Percentiles rank a stretch among this genome's conserved stretches.
Conservation (phyloP, 495 filamentous ascomycete species). For the Penicillium flavigenum region DNA sequence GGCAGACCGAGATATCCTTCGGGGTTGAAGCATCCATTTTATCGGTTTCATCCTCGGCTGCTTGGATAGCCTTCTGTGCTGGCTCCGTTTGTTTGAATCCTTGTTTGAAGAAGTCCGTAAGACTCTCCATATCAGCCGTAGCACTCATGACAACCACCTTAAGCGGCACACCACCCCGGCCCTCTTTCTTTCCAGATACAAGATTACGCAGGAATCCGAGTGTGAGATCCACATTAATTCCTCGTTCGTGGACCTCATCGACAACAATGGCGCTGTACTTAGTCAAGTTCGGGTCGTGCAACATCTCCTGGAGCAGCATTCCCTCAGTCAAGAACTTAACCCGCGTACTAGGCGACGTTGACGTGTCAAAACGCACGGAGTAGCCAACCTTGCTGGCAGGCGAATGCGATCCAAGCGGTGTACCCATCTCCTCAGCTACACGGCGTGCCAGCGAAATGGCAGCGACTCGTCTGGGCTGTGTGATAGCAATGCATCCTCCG, state of each 20-base stretch:
- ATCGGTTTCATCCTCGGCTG: conserved; percentile 7
- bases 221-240: conserved; percentile 90
- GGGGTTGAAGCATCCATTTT: conserved; percentile 6
- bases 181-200: conserved; percentile 53
- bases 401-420: conserved; percentile 64
- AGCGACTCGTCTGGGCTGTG: conserved; percentile 89
- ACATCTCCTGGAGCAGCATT: conserved; percentile 92
- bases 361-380: conserved; percentile 89
- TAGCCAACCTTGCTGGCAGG: conserved; percentile 82
- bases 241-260: conserved; percentile 96
- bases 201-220: conserved; percentile 83
- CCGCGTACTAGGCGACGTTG: conserved; percentile 65
- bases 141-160: conserved; percentile 97
- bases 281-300: conserved; percentile 77
- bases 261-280: conserved; percentile 89
- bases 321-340: conserved; percentile 97
- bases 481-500: conserved; percentile 90
- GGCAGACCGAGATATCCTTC: conserved; percentile 54
- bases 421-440: conserved; percentile 89
- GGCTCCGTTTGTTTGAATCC: conserved; percentile 27
- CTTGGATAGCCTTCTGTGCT: conserved; percentile 18
- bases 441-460: conserved; percentile 89
- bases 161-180: conserved; percentile 66
- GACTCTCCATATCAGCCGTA: conserved; percentile 79
- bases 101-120: conserved; percentile 71